phyloP scores from a whole-genome alignment of 441 rosid species.

The Euphorbia celastroides region DNA sequence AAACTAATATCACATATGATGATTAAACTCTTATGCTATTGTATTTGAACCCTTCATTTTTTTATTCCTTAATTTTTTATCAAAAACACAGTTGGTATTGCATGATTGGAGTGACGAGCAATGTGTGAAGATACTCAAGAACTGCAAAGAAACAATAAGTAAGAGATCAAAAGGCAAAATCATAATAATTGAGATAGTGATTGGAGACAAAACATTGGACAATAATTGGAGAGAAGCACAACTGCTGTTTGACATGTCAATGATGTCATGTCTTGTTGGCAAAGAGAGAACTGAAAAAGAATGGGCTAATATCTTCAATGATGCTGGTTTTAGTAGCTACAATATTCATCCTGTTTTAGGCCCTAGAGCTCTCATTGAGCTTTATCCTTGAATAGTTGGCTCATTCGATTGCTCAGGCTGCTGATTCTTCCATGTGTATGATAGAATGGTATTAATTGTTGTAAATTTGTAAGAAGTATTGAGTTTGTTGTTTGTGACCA shows the following conservation, averaged over 20 bases:
- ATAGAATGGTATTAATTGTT: no score
- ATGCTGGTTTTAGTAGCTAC: conserved; percentile 29
- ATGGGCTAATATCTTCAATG: conserved; percentile 27
- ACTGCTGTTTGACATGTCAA: conserved; percentile 19
- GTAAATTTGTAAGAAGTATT: no score
- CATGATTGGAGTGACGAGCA: conserved; percentile 12
- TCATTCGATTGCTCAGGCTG: no score
- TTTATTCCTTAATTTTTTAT: no score
- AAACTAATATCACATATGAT: no score
- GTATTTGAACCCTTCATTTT: no score
- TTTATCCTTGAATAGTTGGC: not conserved
- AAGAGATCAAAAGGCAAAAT: not conserved
- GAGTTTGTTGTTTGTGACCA: no score
- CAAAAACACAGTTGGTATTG: not conserved
- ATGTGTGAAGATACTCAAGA: conserved; percentile 8
- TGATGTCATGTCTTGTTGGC: conserved; percentile 14
- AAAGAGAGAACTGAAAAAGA: conserved; percentile 28
- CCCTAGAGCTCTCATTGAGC: conserved; percentile 4
- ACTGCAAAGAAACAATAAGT: conserved; percentile 12
- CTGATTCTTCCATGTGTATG: no score
- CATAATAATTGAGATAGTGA: conserved; percentile 20
- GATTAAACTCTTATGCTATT: no score
- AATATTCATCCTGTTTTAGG: conserved; percentile 24
- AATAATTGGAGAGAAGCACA: conserved; percentile 13
- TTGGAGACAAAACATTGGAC: not conserved